phyloP scores from a whole-genome alignment of 2,329 filamentous ascomycete genomes.

The Aureobasidium sp. region DNA sequence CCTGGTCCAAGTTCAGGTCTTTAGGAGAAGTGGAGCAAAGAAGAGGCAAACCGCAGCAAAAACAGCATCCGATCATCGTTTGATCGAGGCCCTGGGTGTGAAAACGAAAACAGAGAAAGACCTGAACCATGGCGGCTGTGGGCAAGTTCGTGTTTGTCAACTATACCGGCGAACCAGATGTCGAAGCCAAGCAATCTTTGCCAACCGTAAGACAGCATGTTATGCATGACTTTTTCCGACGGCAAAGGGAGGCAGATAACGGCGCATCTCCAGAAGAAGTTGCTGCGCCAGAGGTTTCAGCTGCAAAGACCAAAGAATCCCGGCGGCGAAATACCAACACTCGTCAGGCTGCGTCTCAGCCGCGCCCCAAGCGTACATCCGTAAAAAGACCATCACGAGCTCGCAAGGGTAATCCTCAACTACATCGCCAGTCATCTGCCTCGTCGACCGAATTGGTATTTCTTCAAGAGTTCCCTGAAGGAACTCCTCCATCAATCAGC shows the following conservation, averaged over 20 bases:
- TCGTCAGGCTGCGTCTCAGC: conserved; percentile 10
- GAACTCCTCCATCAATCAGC: not conserved
- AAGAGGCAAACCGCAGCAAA: conserved; percentile 7
- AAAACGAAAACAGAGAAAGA: conserved; percentile 4
- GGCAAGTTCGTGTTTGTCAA: conserved; percentile 11
- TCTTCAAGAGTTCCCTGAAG: conserved; percentile 3
- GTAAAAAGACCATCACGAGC: conserved; percentile 8
- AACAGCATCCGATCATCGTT: conserved; percentile 2
- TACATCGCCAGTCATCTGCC: conserved; percentile 6
- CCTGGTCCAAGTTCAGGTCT: not conserved
- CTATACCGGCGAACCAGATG: conserved; percentile 10
- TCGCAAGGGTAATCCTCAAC: not conserved
- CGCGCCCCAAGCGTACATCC: conserved; percentile 1
- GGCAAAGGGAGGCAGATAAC: conserved; percentile 11
- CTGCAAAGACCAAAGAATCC: not conserved
- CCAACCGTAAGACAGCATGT: conserved; percentile 11
- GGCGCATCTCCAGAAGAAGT: not conserved
- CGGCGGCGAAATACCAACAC: conserved; percentile 10
- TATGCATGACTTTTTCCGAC: conserved; percentile 12
- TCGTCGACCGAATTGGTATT: conserved; percentile 4
- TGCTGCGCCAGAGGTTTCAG: conserved; percentile 8
- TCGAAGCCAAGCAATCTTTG: conserved; percentile 10
- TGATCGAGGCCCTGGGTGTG: not conserved
- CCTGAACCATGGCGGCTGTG: conserved; percentile 7
- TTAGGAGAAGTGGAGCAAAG: not conserved